Percentiles rank a stretch among this genome's conserved stretches.
phyloP scores from a whole-genome alignment of 257 asterid genomes.

The Coffea canephora region DNA sequence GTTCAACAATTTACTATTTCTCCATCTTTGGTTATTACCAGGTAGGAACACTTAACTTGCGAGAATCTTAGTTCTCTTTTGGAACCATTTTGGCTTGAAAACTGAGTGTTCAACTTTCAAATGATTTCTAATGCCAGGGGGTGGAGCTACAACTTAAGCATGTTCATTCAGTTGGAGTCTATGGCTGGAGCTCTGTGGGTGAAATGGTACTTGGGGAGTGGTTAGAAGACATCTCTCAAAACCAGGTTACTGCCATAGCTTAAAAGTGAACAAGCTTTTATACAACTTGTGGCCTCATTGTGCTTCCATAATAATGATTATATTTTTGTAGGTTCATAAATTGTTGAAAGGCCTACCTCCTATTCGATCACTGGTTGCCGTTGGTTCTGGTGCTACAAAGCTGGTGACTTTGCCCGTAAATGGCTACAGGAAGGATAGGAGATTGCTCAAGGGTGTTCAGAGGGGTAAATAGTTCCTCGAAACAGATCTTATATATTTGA shows the following conservation, averaged over 20 bases:
- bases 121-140: constrained; percentile 54
- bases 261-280: neutral
- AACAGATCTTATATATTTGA: neutral
- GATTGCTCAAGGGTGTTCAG: constrained; percentile 93
- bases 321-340: constrained; percentile 62
- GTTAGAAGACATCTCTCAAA: constrained; percentile 96
- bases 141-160: constrained; percentile 87
- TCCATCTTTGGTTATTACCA: neutral
- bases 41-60: neutral
- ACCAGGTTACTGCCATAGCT: constrained; percentile 48
- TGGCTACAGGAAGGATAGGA: constrained; percentile 77
- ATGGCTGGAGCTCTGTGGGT: constrained; percentile 80
- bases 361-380: constrained; percentile 85
- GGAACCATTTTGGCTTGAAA: neutral
- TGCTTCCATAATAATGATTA: constrained; percentile 21
- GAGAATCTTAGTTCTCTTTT: constrained; percentile 11
- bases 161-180: constrained; percentile 83
- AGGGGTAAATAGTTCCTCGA: constrained; percentile 55
- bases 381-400: constrained; percentile 98
- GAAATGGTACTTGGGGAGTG: constrained; percentile 89
- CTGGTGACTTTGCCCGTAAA: constrained; percentile 82
- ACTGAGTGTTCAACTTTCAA: constrained; percentile 19
- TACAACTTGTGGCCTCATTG: constrained; percentile 21
- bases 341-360: constrained; percentile 97
- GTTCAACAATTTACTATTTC: neutral